Percentiles rank a stretch among this genome's conserved stretches.
These are phyloP conservation scores for Wickerhamomyces sp. DNA, from an alignment of 1,139 yeast species.

Conservation along the genomic window DNA sequence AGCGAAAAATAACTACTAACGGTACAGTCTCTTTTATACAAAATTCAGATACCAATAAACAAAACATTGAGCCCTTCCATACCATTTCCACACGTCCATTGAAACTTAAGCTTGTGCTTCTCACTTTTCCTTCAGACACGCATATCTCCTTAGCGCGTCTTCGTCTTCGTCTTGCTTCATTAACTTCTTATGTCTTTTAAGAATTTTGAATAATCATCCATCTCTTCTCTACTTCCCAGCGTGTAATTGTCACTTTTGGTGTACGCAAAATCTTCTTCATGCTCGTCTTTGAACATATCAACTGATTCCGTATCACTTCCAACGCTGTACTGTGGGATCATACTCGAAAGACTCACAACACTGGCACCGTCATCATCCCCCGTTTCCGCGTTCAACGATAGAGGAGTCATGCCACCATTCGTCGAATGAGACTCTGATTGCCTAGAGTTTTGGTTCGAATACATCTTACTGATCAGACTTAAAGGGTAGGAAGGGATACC, in stretches of 20 bases:
- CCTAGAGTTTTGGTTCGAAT: conserved; percentile 10
- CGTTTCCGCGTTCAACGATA: conserved; percentile 2
- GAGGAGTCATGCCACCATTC: neutral
- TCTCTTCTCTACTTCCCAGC: neutral
- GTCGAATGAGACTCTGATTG: neutral
- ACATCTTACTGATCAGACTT: conserved; percentile 28
- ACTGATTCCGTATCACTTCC: conserved; percentile 1
- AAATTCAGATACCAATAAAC: too few relatives aligned
- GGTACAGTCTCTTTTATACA: too few relatives aligned
- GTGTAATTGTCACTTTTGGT: neutral
- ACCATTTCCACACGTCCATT: too few relatives aligned
- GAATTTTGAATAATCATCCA: conserved; percentile 3
- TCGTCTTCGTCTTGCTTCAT: neutral
- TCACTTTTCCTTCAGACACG: too few relatives aligned
- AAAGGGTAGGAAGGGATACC: conserved; percentile 35
- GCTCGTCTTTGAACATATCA: neutral
- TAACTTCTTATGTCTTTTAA: neutral
- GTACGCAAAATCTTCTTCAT: neutral
- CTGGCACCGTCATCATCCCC: conserved; percentile 13
- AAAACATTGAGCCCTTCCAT: too few relatives aligned
- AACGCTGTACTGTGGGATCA: conserved; percentile 22
- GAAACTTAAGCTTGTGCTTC: too few relatives aligned
- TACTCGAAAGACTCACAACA: conserved; percentile 17
- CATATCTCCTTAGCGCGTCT: too few relatives aligned
- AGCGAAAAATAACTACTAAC: too few relatives aligned